Evolutionary conservation across 2,329 filamentous ascomycete species (phyloP), one percentile per base, ranked within the genome.

Genomic region (Hyphodiscus sp.): DNA sequence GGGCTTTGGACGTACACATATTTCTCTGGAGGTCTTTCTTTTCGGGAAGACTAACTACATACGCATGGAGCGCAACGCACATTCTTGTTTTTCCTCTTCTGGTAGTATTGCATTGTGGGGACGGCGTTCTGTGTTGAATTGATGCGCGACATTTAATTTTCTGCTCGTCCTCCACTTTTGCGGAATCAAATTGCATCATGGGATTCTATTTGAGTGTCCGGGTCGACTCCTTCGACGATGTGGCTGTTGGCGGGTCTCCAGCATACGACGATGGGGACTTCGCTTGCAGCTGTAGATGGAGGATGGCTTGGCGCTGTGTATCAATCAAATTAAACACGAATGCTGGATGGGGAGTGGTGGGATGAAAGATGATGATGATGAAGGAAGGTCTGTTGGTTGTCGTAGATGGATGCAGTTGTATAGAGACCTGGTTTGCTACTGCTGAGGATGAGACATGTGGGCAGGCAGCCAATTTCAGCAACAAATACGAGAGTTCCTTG

Each of bases 61-160:
- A 66, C 52, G 57, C 58, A 58, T 57, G 49, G 59, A 52, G 47
- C 54, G 58, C 56, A 49, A 61, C 56, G 55, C 60, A 59, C 57
- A 60, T 64, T 38, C 33, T 38, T 59, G 48, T 58, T 60, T 60
- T 60, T 55, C 49, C 47, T 56, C 54, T 65, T 62, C 58, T 58
- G 63, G 64, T 65, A 65, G 64, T 65, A 64, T 63, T 63, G 64
- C 65, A 67, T 67, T 58, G 53, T n/a, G 59, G 63, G 57, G 42
- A 54, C 57, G 64, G 65, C 65, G 65, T 64, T 52, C 57, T 38
- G 33, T 38, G 5, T 38, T 38, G 5, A n/a, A 38, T 61, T 61
- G 54, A 58, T 58, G 58, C 61, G 55, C 50, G 54, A 59, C 65
- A 67, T 65, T 65, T 66, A 66, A 65, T 65, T 62, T 59, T 54